Percentiles rank a stretch among this genome's conserved stretches.
These are phyloP conservation scores for Cryphonectria parasitica DNA, from an alignment of 2,329 filamentous ascomycete genomes.

Conservation along the genomic window DNA sequence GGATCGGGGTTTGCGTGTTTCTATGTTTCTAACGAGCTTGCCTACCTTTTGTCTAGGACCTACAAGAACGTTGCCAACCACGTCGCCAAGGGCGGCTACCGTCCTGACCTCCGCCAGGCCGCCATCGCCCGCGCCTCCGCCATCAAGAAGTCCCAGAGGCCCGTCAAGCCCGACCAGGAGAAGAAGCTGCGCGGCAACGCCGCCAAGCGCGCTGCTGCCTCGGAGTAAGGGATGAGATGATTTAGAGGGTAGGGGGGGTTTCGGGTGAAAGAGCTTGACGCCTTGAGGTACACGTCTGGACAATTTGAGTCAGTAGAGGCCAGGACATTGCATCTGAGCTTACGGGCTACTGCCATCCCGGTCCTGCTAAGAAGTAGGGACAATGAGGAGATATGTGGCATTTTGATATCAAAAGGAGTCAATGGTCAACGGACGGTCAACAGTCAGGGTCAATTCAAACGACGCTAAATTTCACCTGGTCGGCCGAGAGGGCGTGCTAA, in stretches of 20 bases:
- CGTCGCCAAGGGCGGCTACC: slow-evolving; percentile 85
- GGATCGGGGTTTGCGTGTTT: not conserved
- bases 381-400: slow-evolving; percentile 22
- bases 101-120: slow-evolving; percentile 72
- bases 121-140: slow-evolving; percentile 88
- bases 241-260: slow-evolving; percentile 8
- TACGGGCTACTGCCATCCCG: slow-evolving; percentile 15
- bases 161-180: slow-evolving; percentile 75
- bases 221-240: slow-evolving; percentile 41
- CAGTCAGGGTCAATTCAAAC: slow-evolving; percentile 24
- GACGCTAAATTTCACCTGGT: slow-evolving; percentile 24
- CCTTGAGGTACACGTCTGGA: slow-evolving; percentile 7
- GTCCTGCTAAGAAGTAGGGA: slow-evolving; percentile 10
- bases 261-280: slow-evolving; percentile 20
- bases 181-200: slow-evolving; percentile 79
- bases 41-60: slow-evolving; percentile 58
- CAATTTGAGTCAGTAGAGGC: slow-evolving; percentile 1
- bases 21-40: slow-evolving; percentile 1
- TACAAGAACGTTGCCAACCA: slow-evolving; percentile 86
- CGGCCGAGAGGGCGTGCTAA: not conserved
- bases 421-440: slow-evolving; percentile 28
- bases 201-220: slow-evolving; percentile 71
- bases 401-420: slow-evolving; percentile 30
- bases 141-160: slow-evolving; percentile 77
- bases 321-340: slow-evolving; percentile 20